Conservation (phyloP, 2,329 filamentous ascomycete species). For the Trichoderma sp. region DNA sequence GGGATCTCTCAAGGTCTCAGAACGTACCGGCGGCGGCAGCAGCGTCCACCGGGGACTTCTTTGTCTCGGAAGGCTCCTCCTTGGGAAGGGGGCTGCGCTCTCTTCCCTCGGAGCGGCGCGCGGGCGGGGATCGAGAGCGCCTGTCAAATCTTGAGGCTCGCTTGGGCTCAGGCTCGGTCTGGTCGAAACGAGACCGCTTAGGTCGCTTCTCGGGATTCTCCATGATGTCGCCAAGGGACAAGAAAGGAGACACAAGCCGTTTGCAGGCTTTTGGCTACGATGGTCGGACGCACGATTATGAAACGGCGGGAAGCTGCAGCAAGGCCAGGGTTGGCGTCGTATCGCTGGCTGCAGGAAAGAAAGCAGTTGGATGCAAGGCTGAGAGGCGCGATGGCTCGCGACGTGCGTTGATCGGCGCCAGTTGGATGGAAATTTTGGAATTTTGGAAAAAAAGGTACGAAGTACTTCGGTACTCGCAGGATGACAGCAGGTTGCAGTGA, state of each 20-base stretch:
- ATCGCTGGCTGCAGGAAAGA: neutral
- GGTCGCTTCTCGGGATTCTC: slow-evolving; percentile 73
- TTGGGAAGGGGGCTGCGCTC: slow-evolving; percentile 76
- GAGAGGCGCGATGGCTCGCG: slow-evolving; percentile 19
- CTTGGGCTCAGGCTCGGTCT: slow-evolving; percentile 80
- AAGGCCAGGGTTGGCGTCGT: slow-evolving; percentile 5
- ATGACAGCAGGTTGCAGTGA: neutral
- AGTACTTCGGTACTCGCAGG: slow-evolving; percentile 10
- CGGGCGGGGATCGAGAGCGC: slow-evolving; percentile 80
- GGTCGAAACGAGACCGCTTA: slow-evolving; percentile 93
- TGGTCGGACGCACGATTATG: neutral
- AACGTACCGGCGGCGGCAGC: slow-evolving; percentile 74
- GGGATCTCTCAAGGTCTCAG: slow-evolving; percentile 5
- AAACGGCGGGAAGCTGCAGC: neutral
- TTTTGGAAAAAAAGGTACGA: neutral
- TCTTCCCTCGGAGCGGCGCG: slow-evolving; percentile 69
- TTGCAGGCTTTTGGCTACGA: neutral
- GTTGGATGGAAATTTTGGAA: neutral
- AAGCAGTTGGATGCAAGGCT: slow-evolving; percentile 23
- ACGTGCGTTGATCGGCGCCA: slow-evolving; percentile 19
- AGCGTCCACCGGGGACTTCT: slow-evolving; percentile 63
- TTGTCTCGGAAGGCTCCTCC: slow-evolving; percentile 47
- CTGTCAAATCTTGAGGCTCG: slow-evolving; percentile 83
- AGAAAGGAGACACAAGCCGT: neutral
- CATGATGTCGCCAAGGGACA: slow-evolving; percentile 48